A percentile compares a stretch with the other conserved stretches of the same genome.
Evolutionary conservation across 2,329 filamentous ascomycete genomes (phyloP).

Genomic region (Biscogniauxia mediterranea): DNA sequence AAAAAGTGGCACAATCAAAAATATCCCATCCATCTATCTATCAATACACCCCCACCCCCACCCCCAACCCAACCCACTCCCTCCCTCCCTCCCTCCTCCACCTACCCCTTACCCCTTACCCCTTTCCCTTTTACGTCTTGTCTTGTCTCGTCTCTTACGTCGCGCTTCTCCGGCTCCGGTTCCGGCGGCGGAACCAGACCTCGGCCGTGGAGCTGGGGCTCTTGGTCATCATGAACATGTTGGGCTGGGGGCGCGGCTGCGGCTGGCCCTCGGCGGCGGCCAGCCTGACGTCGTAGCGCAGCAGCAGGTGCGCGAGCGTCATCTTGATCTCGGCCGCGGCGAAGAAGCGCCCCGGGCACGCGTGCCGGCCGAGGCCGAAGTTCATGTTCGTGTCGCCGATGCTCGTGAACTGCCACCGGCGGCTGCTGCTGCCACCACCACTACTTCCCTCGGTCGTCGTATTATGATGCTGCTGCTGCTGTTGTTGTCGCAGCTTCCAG

Average conservation of each 20-base stretch:
- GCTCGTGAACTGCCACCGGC: constrained; percentile 33
- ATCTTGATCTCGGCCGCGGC: constrained; percentile 46
- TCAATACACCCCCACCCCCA: too few relatives aligned
- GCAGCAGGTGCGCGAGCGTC: constrained; percentile 40
- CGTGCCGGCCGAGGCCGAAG: constrained; percentile 40
- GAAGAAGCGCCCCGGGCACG: constrained; percentile 45
- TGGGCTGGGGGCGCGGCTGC: constrained; percentile 27
- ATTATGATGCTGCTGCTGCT: constrained; percentile 6
- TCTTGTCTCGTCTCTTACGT: too few relatives aligned
- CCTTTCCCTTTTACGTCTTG: not conserved
- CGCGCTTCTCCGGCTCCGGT: constrained; percentile 17
- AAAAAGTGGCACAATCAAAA: too few relatives aligned
- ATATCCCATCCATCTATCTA: too few relatives aligned
- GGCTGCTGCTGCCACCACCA: constrained; percentile 9
- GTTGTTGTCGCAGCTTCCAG: constrained; percentile 35
- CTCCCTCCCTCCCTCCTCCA: too few relatives aligned
- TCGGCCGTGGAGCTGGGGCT: constrained; percentile 32
- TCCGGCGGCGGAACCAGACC: constrained; percentile 30
- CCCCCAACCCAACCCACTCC: too few relatives aligned
- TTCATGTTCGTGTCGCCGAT: constrained; percentile 37
- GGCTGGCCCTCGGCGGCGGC: constrained; percentile 30
- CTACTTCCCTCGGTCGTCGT: too few relatives aligned
- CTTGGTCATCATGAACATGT: constrained; percentile 36
- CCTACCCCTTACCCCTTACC: too few relatives aligned
- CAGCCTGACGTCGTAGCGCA: constrained; percentile 40